Percentiles rank a stretch among this genome's conserved stretches.
phyloP scores from a whole-genome alignment of 441 rosid genomes.

The Gossypium gossypioides region DNA sequence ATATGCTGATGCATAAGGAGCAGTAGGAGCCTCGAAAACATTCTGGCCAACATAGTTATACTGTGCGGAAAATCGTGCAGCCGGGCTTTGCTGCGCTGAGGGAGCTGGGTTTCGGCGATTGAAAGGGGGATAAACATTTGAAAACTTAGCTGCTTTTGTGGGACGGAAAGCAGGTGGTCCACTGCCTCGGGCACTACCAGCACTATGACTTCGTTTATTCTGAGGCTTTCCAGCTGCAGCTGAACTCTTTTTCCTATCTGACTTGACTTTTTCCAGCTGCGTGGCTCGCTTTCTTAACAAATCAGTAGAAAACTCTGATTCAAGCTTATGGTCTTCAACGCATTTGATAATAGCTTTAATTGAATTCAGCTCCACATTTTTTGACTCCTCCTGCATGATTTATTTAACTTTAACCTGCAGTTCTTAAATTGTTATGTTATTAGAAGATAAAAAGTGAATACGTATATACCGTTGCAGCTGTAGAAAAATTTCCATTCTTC shows the following conservation, averaged over 20 bases:
- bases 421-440: neutral
- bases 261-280: slow-evolving; percentile 36
- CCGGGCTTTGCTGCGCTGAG: slow-evolving; percentile 33
- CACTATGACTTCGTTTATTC: slow-evolving; percentile 32
- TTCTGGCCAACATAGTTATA: slow-evolving; percentile 32
- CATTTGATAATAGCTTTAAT: slow-evolving; percentile 45
- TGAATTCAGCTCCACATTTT: slow-evolving; percentile 35
- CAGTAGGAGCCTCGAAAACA: slow-evolving; percentile 27
- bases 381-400: slow-evolving; percentile 40
- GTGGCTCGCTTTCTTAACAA: slow-evolving; percentile 31
- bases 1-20: slow-evolving; percentile 26
- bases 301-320: slow-evolving; percentile 34
- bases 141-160: slow-evolving; percentile 33
- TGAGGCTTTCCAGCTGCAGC: slow-evolving; percentile 28
- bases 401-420: neutral
- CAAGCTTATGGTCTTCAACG: slow-evolving; percentile 51
- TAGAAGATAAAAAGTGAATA: neutral
- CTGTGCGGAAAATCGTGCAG: slow-evolving; percentile 28
- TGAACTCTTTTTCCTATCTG: slow-evolving; percentile 32
- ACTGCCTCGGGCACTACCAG: slow-evolving; percentile 20
- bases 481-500: slow-evolving; percentile 30
- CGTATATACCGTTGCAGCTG: slow-evolving; percentile 29
- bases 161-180: slow-evolving; percentile 33
- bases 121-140: slow-evolving; percentile 29
- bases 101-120: slow-evolving; percentile 28